These are phyloP conservation scores for Dendrobium officinale DNA, from an alignment of 106 monocot species.

Conservation along the genomic window DNA sequence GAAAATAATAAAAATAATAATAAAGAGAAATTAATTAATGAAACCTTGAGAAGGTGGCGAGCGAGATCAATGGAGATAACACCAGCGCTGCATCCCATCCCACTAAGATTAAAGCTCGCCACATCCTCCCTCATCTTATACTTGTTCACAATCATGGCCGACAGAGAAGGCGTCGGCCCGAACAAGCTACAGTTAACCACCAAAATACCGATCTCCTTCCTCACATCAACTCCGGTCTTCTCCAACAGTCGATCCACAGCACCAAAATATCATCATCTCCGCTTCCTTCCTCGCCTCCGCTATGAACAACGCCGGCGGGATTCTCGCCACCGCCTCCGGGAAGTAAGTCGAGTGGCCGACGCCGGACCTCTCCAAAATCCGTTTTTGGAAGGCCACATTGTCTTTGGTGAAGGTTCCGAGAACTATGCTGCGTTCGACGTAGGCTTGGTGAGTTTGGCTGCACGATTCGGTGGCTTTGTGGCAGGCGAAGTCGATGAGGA, in stretches of 20 bases:
- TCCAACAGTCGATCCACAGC: conserved; percentile 10
- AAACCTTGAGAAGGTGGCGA: conserved; percentile 8
- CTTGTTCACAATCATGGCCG: conserved; percentile 14
- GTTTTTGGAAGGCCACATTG: conserved; percentile 25
- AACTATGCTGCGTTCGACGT: conserved; percentile 15
- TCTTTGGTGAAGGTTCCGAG: conserved; percentile 11
- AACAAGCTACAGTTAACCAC: conserved; percentile 16
- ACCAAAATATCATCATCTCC: conserved; percentile 10
- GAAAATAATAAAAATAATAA: no score
- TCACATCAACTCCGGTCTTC: conserved; percentile 9
- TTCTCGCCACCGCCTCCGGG: conserved; percentile 2
- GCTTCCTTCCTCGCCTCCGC: conserved; percentile 23
- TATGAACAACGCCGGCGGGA: conserved; percentile 11
- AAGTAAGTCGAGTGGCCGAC: conserved; percentile 15
- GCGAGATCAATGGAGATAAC: conserved; percentile 21
- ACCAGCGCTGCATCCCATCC: conserved; percentile 39
- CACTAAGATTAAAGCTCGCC: conserved; percentile 16
- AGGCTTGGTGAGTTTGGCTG: conserved; percentile 5
- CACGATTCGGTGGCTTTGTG: conserved; percentile 1
- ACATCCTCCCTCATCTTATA: conserved; percentile 16
- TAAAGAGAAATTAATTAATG: no score
- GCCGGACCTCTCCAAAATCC: conserved; percentile 21
- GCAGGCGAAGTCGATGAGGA: conserved; percentile 23
- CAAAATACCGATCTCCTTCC: conserved; percentile 19
- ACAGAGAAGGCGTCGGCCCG: conserved; percentile 14